These are phyloP conservation scores for Diversispora eburnea DNA, from an alignment of 192 early-diverging fungal genomes.

Conservation along the genomic window DNA sequence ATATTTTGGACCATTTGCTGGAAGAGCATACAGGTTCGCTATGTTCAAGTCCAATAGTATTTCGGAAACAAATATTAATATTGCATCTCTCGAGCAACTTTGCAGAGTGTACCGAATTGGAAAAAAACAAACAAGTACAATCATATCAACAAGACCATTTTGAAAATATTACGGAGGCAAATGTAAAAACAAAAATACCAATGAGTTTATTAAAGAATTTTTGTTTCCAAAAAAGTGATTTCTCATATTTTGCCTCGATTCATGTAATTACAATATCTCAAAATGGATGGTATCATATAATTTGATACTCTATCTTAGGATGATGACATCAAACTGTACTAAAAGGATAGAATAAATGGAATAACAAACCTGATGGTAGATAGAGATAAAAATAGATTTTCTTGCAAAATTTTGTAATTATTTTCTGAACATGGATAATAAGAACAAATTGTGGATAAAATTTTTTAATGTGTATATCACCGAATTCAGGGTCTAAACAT, in stretches of 20 bases:
- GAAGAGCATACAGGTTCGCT: conserved; percentile 29
- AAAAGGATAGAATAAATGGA: not conserved
- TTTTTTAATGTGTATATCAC: no score
- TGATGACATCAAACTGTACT: not conserved
- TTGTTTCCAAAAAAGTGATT: not conserved
- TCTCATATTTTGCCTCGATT: conserved; percentile 3
- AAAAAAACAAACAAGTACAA: not conserved
- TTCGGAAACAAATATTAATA: not conserved
- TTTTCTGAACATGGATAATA: no score
- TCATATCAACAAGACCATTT: conserved; percentile 1
- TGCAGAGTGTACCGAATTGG: not conserved
- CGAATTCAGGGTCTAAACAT: no score
- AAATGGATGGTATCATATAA: not conserved
- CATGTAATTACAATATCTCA: not conserved
- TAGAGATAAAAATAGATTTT: no score
- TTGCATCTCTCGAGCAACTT: not conserved
- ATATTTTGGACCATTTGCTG: conserved; percentile 36
- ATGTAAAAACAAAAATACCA: conserved; percentile 1
- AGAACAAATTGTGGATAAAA: no score
- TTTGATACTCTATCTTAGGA: not conserved
- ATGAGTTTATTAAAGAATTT: conserved; percentile 5
- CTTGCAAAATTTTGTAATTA: no score
- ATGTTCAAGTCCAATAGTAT: not conserved
- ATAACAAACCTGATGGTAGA: no score
- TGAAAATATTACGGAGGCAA: not conserved